These are phyloP conservation scores for Ascosphaera acerosa DNA, from an alignment of 2,329 filamentous ascomycete genomes.

Conservation along the genomic window DNA sequence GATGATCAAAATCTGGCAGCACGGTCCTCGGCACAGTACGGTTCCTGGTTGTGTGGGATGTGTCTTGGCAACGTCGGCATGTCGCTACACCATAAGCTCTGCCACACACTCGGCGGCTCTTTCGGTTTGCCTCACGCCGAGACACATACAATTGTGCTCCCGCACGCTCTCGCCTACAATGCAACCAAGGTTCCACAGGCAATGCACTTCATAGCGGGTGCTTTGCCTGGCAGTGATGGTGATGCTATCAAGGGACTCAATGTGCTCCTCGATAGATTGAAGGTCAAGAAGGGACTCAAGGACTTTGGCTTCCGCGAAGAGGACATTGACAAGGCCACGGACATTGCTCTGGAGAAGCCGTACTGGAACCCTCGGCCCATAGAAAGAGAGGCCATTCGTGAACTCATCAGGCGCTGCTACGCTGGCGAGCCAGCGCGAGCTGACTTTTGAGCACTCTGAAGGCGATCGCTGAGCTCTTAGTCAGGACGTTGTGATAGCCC, in stretches of 20 bases:
- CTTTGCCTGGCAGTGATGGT: constrained; percentile 30
- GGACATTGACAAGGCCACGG: constrained; percentile 33
- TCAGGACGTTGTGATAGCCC: too few relatives aligned
- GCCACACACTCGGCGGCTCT: constrained; percentile 36
- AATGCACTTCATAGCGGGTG: constrained; percentile 28
- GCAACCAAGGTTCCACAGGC: constrained; percentile 27
- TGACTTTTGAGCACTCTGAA: constrained; percentile 26
- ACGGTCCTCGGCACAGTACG: constrained; percentile 30
- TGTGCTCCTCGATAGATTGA: constrained; percentile 26
- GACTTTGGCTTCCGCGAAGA: constrained; percentile 33
- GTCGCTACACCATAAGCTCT: constrained; percentile 42
- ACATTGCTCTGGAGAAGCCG: constrained; percentile 31
- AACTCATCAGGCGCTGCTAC: constrained; percentile 34
- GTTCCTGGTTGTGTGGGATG: constrained; percentile 37
- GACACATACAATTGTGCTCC: constrained; percentile 37
- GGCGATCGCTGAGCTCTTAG: too few relatives aligned
- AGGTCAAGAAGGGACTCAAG: constrained; percentile 27
- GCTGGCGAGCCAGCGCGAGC: constrained; percentile 30
- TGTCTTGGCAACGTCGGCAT: constrained; percentile 35
- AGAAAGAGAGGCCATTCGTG: constrained; percentile 26
- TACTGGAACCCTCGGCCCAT: constrained; percentile 34
- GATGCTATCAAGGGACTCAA: constrained; percentile 34
- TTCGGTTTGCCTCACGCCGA: constrained; percentile 40
- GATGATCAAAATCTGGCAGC: constrained; percentile 22
- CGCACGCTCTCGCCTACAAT: constrained; percentile 38